Evolutionary conservation across 805 yeast species (phyloP).

Genomic region (Pichia thaimueangensis): DNA sequence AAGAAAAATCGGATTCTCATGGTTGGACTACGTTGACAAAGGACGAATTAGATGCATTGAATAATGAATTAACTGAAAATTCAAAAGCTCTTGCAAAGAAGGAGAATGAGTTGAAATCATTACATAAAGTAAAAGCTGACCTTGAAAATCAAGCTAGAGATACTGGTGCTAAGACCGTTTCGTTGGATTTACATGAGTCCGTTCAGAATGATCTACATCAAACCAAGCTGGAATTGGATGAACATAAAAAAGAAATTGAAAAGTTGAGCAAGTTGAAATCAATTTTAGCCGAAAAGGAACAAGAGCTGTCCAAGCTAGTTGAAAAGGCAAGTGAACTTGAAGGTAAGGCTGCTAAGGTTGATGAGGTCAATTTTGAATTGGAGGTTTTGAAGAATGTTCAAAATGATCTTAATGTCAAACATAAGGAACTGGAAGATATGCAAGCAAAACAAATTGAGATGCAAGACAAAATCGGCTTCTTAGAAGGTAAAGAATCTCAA

Average conservation of each 20-base stretch:
- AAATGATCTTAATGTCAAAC: constrained; percentile 7
- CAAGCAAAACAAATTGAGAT: background rate
- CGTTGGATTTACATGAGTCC: constrained; percentile 13
- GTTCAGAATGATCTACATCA: constrained; percentile 11
- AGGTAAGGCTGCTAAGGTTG: constrained; percentile 5
- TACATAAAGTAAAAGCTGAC: constrained; percentile 12
- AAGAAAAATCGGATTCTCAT: constrained; percentile 20
- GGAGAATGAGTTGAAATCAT: constrained; percentile 9
- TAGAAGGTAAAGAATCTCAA: constrained; percentile 3
- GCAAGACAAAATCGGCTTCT: constrained; percentile 1
- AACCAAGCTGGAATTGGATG: constrained; percentile 5
- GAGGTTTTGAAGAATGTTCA: constrained; percentile 4
- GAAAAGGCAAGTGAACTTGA: constrained; percentile 1
- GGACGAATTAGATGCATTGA: constrained; percentile 11
- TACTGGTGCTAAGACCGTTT: constrained; percentile 12
- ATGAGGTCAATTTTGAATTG: constrained; percentile 4
- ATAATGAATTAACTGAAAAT: constrained; percentile 6
- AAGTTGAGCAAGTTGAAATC: constrained; percentile 8
- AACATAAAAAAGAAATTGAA: constrained; percentile 1
- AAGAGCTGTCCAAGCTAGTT: constrained; percentile 1
- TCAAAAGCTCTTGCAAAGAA: constrained; percentile 3
- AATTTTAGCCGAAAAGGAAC: constrained; percentile 3
- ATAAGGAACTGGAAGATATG: constrained; percentile 6
- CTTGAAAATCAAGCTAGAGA: constrained; percentile 12
- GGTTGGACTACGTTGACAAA: constrained; percentile 27